Percentiles rank a stretch among this genome's conserved stretches.
These are phyloP conservation scores for Nicotiana attenuata DNA, from an alignment of 257 asterid species.

Conservation along the genomic window DNA sequence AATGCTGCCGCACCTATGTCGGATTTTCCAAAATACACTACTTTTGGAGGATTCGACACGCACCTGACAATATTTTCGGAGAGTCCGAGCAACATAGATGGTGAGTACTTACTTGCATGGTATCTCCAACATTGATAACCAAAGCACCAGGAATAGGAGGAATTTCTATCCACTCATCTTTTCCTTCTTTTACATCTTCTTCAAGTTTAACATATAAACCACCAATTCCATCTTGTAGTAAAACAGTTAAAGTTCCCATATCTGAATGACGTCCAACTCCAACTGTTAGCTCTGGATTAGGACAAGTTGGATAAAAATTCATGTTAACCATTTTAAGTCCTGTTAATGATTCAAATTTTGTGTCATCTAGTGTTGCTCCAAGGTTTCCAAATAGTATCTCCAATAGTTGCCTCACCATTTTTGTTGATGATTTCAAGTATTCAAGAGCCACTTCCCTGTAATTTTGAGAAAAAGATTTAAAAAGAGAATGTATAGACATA, in stretches of 20 bases:
- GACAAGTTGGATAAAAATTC: slow-evolving; percentile 36
- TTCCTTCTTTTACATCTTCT: not conserved
- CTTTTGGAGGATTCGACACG: too few relatives aligned
- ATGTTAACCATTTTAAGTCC: slow-evolving; percentile 32
- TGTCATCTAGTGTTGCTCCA: slow-evolving; percentile 19
- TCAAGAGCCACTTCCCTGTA: slow-evolving; percentile 27
- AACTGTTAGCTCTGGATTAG: slow-evolving; percentile 34
- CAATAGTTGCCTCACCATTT: slow-evolving; percentile 25
- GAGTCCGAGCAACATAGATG: too few relatives aligned
- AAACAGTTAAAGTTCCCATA: slow-evolving; percentile 33
- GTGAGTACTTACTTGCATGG: slow-evolving; percentile 23
- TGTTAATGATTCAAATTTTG: slow-evolving; percentile 17
- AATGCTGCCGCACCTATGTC: rapidly evolving
- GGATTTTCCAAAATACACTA: too few relatives aligned
- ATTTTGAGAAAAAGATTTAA: too few relatives aligned
- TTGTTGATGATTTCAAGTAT: slow-evolving; percentile 25
- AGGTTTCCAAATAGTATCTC: slow-evolving; percentile 21
- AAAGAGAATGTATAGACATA: too few relatives aligned
- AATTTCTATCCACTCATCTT: slow-evolving; percentile 34
- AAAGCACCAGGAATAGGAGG: slow-evolving; percentile 34
- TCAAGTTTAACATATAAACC: slow-evolving; percentile 38
- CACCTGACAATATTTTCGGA: too few relatives aligned
- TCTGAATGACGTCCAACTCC: slow-evolving; percentile 39
- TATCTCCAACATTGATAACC: slow-evolving; percentile 33
- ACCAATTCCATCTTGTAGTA: slow-evolving; percentile 41